Evolutionary conservation across 164 flowering plant species (phyloP), one percentile per base, ranked within the genome.

Genomic region (Vitis rupestris): DNA sequence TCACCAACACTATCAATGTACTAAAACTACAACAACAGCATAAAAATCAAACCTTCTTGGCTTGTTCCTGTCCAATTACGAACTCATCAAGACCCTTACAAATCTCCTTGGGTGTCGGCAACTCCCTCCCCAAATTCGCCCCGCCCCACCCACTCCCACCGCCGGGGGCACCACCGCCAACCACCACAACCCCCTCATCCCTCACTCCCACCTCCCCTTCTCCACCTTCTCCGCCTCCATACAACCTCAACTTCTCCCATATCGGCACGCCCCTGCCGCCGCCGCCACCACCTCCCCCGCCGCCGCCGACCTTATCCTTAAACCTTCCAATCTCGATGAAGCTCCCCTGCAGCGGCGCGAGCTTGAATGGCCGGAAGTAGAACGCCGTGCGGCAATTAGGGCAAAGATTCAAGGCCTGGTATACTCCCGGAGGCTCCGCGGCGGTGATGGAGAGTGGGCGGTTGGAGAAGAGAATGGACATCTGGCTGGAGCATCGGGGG

Each of bases 341-440:
- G 57, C 67, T 76, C 2, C 90, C 88, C 65, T 83, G 76, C 64
- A 87, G 54, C 6, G 87, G 88, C 49, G 56, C 75, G 68, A 87
- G 50, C 79, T 85, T 85, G 53, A 70, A 70, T 0, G 90, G 88
- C 49, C 84, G 52, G 68, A 87, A 87, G 61, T 85, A 85, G 75
- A 78, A 87, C 0, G 90, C 87, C 4, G 88, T 77, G 11, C 67
- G 67, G 66, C 90, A 87, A 67, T 54, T 64, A 14, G 81, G 85
- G 64, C 90, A 87, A 64, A 87, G 62, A 48, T 83, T 87, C 19
- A 87, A 76, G 13, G 90, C 88, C 63, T 84, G 90, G 66, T 75
- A 86, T 9, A 83, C 23, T 0, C 88, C 88, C 44, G 44, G 44
- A 1, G 73, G 16, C 68, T 82, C 80, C 13, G 74, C 73, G 11